Percentiles rank a stretch among this genome's conserved stretches.
These are phyloP conservation scores for Berkeleyomyces rouxiae DNA, from an alignment of 2,329 filamentous ascomycete genomes.

Conservation along the genomic window DNA sequence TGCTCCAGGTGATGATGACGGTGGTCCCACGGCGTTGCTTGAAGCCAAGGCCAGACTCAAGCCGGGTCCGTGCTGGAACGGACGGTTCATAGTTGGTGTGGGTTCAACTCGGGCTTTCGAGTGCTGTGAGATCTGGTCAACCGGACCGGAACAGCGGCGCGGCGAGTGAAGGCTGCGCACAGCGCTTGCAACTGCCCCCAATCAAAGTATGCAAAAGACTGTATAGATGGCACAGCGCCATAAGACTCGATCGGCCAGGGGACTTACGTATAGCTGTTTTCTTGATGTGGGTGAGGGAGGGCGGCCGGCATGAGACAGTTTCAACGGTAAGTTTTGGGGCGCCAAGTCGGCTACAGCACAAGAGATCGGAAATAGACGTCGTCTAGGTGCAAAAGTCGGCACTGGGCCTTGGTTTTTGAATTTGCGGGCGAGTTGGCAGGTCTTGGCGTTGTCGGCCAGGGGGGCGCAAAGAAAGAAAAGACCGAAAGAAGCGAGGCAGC, in stretches of 20 bases:
- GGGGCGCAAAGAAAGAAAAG: neutral
- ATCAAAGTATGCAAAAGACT: neutral
- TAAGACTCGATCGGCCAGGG: neutral
- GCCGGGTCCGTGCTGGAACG: conserved; percentile 4
- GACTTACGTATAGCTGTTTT: neutral
- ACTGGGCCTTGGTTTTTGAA: neutral
- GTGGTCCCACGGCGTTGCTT: neutral
- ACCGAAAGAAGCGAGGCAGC: neutral
- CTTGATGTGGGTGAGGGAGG: neutral
- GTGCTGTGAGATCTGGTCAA: neutral
- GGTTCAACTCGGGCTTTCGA: neutral
- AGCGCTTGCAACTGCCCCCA: neutral
- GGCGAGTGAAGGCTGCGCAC: neutral
- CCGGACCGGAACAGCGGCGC: neutral
- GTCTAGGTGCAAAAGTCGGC: neutral
- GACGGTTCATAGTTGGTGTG: conserved; percentile 6
- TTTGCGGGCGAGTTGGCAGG: neutral
- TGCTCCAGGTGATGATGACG: conserved; percentile 2
- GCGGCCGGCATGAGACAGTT: neutral
- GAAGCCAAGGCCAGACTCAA: neutral
- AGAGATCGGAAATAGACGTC: neutral
- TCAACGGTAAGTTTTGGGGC: neutral
- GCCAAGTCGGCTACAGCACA: neutral
- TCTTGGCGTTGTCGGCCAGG: neutral
- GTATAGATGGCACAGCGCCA: neutral